Base-by-base conservation (phyloP, 2,329 filamentous ascomycete species). In the Septoria petroselini region DNA sequence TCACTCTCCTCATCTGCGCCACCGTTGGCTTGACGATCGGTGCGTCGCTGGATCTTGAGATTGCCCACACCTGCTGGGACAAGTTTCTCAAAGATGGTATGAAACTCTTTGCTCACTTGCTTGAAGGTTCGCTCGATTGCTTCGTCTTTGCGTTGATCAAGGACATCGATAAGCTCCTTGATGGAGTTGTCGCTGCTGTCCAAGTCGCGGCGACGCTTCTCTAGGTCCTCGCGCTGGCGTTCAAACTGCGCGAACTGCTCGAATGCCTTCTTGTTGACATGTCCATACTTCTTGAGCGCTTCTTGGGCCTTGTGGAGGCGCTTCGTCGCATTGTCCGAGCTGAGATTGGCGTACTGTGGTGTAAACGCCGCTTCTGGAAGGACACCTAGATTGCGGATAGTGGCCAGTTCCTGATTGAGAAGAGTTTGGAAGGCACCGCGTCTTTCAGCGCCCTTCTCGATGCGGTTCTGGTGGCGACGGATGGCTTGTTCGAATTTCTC, bases 181-280 rank as follows among this genome's bases (percentile, higher is more conserved):
- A 98, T 98, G 1, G 88, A 91, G 29, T 77, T 78, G 60, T 95
- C 89, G 2, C 88, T 91, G 11, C 83, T 84, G 62, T 95, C 89
- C 8, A 98, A 82, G 68, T 97, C 93, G 61, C 85, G 81, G 41
- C 91, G 83, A 59, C 93, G 86, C 64, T 87, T 86, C 41, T 87
- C 86, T 14, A 98, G 77, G 17, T 86, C 85, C 55, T 95, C 91
- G 50, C 94, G 86, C 70, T 96, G 89, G 42, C 84, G 86, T 6
- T 91, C 96, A 68, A 97, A 98, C 72, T 85, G 95, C 73, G 91
- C 94, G 75, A 97, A 98, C 69, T 98, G 93, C 71, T 98, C 94
- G 66, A 97, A 95, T 0, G 93, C 93, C 73, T 98, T 97, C 74
- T 97, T 98, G 80, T 98, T 98, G 73, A 98, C 91, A 64, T 96